phyloP scores from a whole-genome alignment of 495 filamentous ascomycete species.

The Penicillium cinerascens region DNA sequence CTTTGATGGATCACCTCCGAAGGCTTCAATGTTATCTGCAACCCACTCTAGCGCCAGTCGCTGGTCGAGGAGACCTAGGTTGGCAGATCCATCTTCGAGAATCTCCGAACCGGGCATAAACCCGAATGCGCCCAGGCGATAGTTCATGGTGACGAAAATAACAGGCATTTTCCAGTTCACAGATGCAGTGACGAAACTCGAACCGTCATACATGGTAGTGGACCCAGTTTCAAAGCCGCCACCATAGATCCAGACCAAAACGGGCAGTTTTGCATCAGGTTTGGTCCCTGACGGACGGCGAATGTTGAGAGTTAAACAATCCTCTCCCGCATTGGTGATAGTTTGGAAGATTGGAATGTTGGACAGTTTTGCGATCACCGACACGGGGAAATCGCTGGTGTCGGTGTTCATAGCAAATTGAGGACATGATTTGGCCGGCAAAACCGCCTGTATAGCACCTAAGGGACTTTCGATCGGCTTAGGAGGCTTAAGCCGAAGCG shows the following conservation, averaged over 20 bases:
- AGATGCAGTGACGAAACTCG: constrained; percentile 49
- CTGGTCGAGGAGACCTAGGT: constrained; percentile 53
- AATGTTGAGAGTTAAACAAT: constrained; percentile 67
- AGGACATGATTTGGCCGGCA: constrained; percentile 49
- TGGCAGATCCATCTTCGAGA: constrained; percentile 58
- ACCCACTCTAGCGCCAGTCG: constrained; percentile 50
- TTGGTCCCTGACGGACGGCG: constrained; percentile 56
- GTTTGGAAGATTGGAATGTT: constrained; percentile 57
- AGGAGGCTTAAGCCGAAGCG: constrained; percentile 57
- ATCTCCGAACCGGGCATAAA: constrained; percentile 70
- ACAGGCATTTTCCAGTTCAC: constrained; percentile 57
- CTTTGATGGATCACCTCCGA: constrained; percentile 56
- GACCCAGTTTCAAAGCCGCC: constrained; percentile 63
- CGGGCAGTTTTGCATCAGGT: constrained; percentile 54
- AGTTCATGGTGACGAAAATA: constrained; percentile 72
- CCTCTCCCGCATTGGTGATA: constrained; percentile 47
- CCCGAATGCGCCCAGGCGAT: constrained; percentile 69
- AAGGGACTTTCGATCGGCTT: constrained; percentile 48
- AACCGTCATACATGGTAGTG: constrained; percentile 57
- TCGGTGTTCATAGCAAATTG: constrained; percentile 49
- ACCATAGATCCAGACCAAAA: constrained; percentile 67
- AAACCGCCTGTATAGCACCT: constrained; percentile 50
- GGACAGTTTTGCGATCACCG: constrained; percentile 50
- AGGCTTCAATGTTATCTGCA: constrained; percentile 51
- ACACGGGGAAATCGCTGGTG: constrained; percentile 26